Evolutionary conservation across 805 yeast genomes (phyloP), one percentile per base, ranked within the genome.

Genomic region (Komagataella populi): DNA sequence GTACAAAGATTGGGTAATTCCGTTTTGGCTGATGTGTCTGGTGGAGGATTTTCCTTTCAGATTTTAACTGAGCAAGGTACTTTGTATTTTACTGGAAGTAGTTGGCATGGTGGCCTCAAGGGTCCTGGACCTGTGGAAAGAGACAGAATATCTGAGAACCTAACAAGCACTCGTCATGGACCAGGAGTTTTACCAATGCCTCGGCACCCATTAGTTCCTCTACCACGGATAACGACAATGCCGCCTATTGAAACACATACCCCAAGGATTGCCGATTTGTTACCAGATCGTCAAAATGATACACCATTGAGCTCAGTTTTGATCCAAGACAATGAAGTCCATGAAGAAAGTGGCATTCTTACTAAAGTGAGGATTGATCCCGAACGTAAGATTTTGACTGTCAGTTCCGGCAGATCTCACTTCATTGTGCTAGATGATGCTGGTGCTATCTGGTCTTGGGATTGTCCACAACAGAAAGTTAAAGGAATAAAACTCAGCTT

Each of bases 1-100:
- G 63, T 76, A 3, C 55, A 63, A 1, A 63, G 65, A 2, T 64
- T 78, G 47, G 62, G 67, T 4, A 59, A 65, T 3, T 55, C 60
- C 22, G 55, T 65, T 2, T 60, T 76, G 1, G 59, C 72, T 0
- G 82, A 78, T 55, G 66, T 83, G 1, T 68, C 76, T 22, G 80
- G 81, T 6, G 84, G 84, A 30, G 91, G 91, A 1, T 83, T 72
- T 58, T 74, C 81, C 3, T 78, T 81, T 54, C 79, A 80, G 49
- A 66, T 84, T 2, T 64, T 84, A 43, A 74, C 84, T 0, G 69
- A 70, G 24, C 62, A 70, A 1, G 89, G 90, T 0, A 66, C 73
- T 4, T 59, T 84, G 5, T 83, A 70, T 61, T 70, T 70, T 36
- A 76, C 84, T 4, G 87, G 84, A 0, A 56, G 63, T 39, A 67